Evolutionary conservation across 192 early-diverging fungal species (phyloP), one percentile per base, ranked within the genome.

Genomic region (Entomortierella lignicola): DNA sequence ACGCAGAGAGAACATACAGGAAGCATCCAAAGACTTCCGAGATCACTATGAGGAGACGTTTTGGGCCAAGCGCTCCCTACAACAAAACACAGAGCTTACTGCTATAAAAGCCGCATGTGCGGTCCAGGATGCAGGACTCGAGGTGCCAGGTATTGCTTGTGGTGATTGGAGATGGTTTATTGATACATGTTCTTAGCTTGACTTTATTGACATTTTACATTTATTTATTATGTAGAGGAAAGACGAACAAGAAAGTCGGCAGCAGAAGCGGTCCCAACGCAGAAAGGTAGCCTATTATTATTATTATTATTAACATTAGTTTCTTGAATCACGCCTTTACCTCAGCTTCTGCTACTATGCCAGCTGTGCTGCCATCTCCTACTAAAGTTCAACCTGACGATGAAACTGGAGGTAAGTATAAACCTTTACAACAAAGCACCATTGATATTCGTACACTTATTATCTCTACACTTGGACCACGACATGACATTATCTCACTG

Each of bases 241-340:
- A 29, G 60, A 62, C 27, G 29, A 41, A 48, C 21, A 62, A 30
- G 37, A 60, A 34, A 20, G 27, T 48, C 8, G 30, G 44, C 27
- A 8, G 48, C 26, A 21, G n/a, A 8, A 50, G 32, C 27, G 47
- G 6, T 10, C 47, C 25, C 26, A 12, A 27, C 39, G 20, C 21
- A 8, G 32, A 60, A 60, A 50, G 43, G 44, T 37, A 62, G 51
- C n/a, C 26, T 54, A 54, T 30, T 54, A 25, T 54, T 54, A 27
- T 54, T 54, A n/a, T 52, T 52, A n/a, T 52, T 52, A 18, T 52
- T 52, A 52, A 52, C 50, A n/a, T 52, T 52, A 52, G 50, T 52
- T 52, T 52, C 23, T 52, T 52, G 50, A n/a, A n/a, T n/a, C n/a
- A n/a, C n/a, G n/a, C 50, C 6, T 52, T 52, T 52, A 52, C 50